These are phyloP conservation scores for Limnanthes douglasii DNA, from an alignment of 345 rosid species.

Conservation along the genomic window DNA sequence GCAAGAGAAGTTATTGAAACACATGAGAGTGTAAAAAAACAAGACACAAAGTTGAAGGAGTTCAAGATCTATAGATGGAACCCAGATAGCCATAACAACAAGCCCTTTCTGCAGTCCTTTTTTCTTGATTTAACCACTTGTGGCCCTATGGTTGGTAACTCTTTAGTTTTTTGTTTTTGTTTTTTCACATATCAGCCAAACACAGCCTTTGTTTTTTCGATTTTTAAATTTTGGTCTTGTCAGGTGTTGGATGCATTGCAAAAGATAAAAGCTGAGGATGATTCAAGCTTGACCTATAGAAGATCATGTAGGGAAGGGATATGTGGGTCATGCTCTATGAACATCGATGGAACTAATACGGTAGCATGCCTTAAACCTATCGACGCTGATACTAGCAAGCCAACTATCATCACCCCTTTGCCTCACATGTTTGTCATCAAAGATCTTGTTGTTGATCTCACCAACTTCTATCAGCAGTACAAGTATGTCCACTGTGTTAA, in stretches of 20 bases:
- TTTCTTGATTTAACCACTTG: constrained; percentile 35
- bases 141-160: constrained; percentile 31
- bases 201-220: background rate
- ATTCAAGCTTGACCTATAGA: constrained; percentile 37
- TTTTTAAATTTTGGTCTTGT: background rate
- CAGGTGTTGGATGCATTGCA: constrained; percentile 58
- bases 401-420: constrained; percentile 41
- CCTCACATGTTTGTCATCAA: constrained; percentile 59
- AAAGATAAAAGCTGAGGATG: constrained; percentile 59
- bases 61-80: constrained; percentile 53
- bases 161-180: background rate
- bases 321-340: constrained; percentile 66
- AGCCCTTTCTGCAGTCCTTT: constrained; percentile 49
- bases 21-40: constrained; percentile 7
- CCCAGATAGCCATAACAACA: constrained; percentile 32
- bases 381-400: constrained; percentile 22
- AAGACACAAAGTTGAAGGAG: constrained; percentile 22
- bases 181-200: background rate
- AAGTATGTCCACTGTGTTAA: constrained; percentile 21
- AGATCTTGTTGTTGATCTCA: constrained; percentile 56
- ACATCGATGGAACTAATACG: constrained; percentile 51
- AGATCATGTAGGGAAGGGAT: constrained; percentile 73
- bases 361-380: constrained; percentile 57
- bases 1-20: constrained; percentile 28
- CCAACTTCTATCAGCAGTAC: constrained; percentile 52